Percentiles rank a stretch among this genome's conserved stretches.
These are phyloP conservation scores for Corymbia maculata DNA, from an alignment of 345 rosid species.

Conservation along the genomic window DNA sequence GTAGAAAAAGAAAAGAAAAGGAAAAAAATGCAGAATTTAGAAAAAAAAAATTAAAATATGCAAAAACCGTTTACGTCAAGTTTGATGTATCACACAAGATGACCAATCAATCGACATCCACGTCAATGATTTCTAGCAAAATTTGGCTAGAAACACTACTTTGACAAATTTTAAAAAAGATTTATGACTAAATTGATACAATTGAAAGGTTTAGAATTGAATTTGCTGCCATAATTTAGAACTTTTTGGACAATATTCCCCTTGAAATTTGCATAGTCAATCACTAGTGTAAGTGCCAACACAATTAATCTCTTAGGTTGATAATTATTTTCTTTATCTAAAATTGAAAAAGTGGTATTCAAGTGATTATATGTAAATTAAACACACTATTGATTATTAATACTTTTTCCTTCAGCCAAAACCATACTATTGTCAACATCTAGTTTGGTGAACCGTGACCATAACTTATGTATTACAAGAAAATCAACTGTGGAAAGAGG, in stretches of 20 bases:
- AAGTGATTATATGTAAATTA: background rate
- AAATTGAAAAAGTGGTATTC: background rate
- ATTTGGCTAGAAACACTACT: no score
- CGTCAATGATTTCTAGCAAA: background rate
- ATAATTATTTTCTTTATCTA: background rate
- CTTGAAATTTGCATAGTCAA: background rate
- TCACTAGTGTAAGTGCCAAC: background rate
- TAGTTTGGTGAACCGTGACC: background rate
- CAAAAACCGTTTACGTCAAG: background rate
- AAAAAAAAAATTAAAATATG: background rate
- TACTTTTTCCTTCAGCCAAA: background rate
- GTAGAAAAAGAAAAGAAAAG: background rate
- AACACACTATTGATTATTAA: background rate
- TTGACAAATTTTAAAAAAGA: background rate
- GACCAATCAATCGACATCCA: accelerated
- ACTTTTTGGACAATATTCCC: background rate
- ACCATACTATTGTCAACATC: background rate
- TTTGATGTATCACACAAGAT: background rate
- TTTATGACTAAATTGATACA: background rate
- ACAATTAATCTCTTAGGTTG: no score
- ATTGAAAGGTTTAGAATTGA: background rate
- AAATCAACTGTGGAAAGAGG: background rate
- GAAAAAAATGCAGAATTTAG: no score
- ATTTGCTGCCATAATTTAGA: background rate
- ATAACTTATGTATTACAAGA: background rate